A percentile compares a stretch with the other conserved stretches of the same genome.
phyloP scores from a whole-genome alignment of 805 yeast genomes.

The Wickerhamiella kurtzmanii region DNA sequence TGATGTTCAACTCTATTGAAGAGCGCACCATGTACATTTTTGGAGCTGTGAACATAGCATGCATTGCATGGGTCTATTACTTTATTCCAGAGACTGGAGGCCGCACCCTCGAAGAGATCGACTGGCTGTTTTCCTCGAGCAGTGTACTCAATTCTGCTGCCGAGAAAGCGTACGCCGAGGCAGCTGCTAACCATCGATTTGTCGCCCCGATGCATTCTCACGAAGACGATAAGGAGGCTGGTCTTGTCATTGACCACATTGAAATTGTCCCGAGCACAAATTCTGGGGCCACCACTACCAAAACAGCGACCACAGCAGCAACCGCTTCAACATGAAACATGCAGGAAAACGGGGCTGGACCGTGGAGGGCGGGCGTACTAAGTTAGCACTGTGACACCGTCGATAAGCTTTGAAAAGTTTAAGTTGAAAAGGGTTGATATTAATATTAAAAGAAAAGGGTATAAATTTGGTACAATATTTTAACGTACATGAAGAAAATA shows the following conservation, averaged over 20 bases:
- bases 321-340: too few relatives aligned
- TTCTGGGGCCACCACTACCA: too few relatives aligned
- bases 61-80: conserved; percentile 50
- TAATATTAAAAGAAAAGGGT: neutral
- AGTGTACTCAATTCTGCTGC: neutral
- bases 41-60: conserved; percentile 52
- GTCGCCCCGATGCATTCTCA: neutral
- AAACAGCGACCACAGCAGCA: too few relatives aligned
- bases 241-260: neutral
- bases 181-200: neutral
- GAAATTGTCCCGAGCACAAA: neutral
- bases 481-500: neutral
- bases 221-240: neutral
- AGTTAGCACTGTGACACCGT: too few relatives aligned
- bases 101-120: conserved; percentile 61
- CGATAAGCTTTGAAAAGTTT: too few relatives aligned
- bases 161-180: neutral
- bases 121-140: conserved; percentile 39
- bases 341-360: too few relatives aligned
- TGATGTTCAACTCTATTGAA: conserved; percentile 48
- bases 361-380: too few relatives aligned
- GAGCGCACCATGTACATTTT: conserved; percentile 56
- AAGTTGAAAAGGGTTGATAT: too few relatives aligned
- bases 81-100: conserved; percentile 70
- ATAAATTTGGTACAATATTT: neutral